phyloP scores from a whole-genome alignment of 2,329 filamentous ascomycete genomes.

The Colletotrichum endophyticum region DNA sequence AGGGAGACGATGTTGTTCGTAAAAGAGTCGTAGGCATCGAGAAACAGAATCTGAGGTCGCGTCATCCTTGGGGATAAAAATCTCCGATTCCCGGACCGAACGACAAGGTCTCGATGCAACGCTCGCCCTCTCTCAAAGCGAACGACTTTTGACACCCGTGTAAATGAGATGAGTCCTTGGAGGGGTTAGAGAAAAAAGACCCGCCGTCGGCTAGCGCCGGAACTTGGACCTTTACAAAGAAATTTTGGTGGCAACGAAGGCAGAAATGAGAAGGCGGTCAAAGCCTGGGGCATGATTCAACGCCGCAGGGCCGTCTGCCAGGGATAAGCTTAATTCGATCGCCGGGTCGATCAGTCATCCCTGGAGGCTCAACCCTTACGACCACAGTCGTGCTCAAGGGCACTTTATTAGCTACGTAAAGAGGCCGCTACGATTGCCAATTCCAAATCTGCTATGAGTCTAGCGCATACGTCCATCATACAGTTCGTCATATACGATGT shows the following conservation, averaged over 20 bases:
- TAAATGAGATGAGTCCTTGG: not conserved
- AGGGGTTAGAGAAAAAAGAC: not conserved
- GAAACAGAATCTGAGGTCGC: slow-evolving; percentile 72
- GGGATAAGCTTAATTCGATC: slow-evolving; percentile 15
- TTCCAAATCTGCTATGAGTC: not conserved
- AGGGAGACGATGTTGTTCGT: slow-evolving; percentile 92
- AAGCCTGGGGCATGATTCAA: slow-evolving; percentile 7
- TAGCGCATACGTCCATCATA: slow-evolving; percentile 1
- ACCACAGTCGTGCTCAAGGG: not conserved
- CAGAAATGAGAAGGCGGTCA: slow-evolving; percentile 17
- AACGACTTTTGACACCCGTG: not conserved
- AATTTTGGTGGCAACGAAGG: slow-evolving; percentile 13
- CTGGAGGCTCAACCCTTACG: not conserved
- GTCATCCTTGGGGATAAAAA: slow-evolving; percentile 26
- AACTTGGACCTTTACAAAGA: not conserved
- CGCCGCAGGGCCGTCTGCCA: not conserved
- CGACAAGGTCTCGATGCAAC: not conserved
- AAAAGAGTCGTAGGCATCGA: slow-evolving; percentile 97
- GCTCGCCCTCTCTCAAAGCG: not conserved
- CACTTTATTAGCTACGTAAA: slow-evolving; percentile 11
- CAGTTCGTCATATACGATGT: slow-evolving; percentile 1
- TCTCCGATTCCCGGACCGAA: not conserved
- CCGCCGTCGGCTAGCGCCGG: slow-evolving; percentile 16
- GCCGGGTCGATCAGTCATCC: not conserved
- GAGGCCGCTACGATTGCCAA: not conserved